Evolutionary conservation across 1,139 yeast species (phyloP), one percentile per base, ranked within the genome.

Genomic region (Kluyveromyces sp.): DNA sequence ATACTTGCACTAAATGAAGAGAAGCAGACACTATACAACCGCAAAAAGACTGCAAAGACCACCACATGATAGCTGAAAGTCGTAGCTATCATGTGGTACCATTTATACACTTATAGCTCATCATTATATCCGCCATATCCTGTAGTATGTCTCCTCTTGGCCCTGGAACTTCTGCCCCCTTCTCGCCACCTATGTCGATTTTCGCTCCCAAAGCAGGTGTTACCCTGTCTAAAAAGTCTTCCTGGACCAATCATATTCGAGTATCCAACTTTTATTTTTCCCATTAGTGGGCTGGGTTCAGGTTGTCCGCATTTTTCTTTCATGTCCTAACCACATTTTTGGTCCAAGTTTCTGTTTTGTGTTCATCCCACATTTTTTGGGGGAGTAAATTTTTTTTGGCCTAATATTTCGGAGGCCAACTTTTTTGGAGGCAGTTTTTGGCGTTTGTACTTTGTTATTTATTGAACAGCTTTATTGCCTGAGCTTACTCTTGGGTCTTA

Each of bases 301-400:
- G 31, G 37, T 43, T 45, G 49, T 47, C 48, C 52, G 51, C 41
- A 30, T 49, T 51, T 51, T 48, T 47, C 45, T 45, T 41, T 48
- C 49, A 41, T 52, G 46, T 38, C 41, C 50, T 44, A 46, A 52
- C 54, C 55, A 52, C 55, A 51, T 52, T 51, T 50, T 47, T 35
- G 31, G 17, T 7, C 19, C 18, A 39, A 30, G 31, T 33, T 43
- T 40, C 37, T 26, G 16, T 16, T 32, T 13, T 7, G 42, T 43
- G 15, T 39, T 33, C 36, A 38, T 7, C 8, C 13, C n/a, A 22
- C 22, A 13, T 9, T 41, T 36, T 30, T 36, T 37, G 25, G 35
- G 25, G 35, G 36, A 16, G n/a, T n/a, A n/a, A n/a, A n/a, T n/a
- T n/a, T n/a, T n/a, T n/a, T n/a, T n/a, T n/a, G n/a, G n/a, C n/a